phyloP scores from a whole-genome alignment of 2,329 filamentous ascomycete genomes.

The Periconia sp. region DNA sequence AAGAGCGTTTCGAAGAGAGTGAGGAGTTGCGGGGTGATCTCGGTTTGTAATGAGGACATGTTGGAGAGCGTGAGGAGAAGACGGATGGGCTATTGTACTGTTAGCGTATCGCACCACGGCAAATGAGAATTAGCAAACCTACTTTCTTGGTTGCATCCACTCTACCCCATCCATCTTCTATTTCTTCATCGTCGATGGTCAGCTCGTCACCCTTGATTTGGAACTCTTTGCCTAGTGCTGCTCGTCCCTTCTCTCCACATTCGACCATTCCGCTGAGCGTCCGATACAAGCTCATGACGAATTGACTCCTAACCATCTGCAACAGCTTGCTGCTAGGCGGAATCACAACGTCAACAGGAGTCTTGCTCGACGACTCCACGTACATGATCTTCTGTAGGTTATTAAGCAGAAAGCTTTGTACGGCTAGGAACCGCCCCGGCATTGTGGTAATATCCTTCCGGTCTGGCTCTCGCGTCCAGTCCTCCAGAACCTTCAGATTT shows the following conservation, averaged over 20 bases:
- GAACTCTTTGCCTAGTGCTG: slow-evolving; percentile 64
- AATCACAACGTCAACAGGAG: slow-evolving; percentile 79
- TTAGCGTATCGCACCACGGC: too few species aligned
- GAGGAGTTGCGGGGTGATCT: slow-evolving; percentile 87
- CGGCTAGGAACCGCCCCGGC: slow-evolving; percentile 83
- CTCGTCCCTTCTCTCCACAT: slow-evolving; percentile 80
- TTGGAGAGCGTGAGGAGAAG: slow-evolving; percentile 95
- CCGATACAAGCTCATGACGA: slow-evolving; percentile 93
- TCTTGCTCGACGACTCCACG: slow-evolving; percentile 81
- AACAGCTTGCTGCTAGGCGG: slow-evolving; percentile 86
- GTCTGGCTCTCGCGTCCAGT: slow-evolving; percentile 86
- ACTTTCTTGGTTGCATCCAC: slow-evolving; percentile 47
- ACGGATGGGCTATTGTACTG: slow-evolving; percentile 72
- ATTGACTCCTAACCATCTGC: slow-evolving; percentile 89
- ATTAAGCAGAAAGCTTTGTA: slow-evolving; percentile 79
- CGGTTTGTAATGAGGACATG: slow-evolving; percentile 78
- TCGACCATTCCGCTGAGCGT: slow-evolving; percentile 95
- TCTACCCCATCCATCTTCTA: slow-evolving; percentile 31
- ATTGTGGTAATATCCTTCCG: slow-evolving; percentile 88
- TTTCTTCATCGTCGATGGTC: slow-evolving; percentile 41
- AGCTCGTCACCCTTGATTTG: slow-evolving; percentile 60
- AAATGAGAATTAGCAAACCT: slow-evolving; percentile 10
- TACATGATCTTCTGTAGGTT: slow-evolving; percentile 97
- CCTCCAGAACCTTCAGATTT: slow-evolving; percentile 88
- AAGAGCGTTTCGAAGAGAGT: slow-evolving; percentile 93